Evolutionary conservation across 352 stramenopile genomes (phyloP).

Genomic region (Salisapilia sapeloensis): DNA sequence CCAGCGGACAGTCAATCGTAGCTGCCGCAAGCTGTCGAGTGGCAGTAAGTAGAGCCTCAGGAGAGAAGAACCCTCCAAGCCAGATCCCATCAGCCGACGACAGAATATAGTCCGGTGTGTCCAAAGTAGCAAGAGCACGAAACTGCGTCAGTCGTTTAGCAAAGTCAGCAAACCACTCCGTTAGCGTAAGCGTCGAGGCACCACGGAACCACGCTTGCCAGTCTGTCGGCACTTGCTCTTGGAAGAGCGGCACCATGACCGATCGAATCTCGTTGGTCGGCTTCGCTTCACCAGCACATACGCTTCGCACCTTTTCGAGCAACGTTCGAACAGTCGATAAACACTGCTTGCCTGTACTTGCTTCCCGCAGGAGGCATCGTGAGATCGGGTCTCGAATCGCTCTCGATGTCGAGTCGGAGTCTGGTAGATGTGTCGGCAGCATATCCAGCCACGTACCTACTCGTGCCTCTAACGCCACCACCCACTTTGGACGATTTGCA

Average conservation of each 20-base stretch:
- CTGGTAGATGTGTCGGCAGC: slow-evolving; percentile 29
- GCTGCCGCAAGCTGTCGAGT: slow-evolving; percentile 81
- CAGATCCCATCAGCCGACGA: slow-evolving; percentile 35
- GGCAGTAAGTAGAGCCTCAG: slow-evolving; percentile 86
- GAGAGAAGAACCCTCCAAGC: slow-evolving; percentile 86
- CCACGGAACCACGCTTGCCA: slow-evolving; percentile 47
- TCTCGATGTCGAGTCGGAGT: slow-evolving; percentile 21
- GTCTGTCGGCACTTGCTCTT: slow-evolving; percentile 40
- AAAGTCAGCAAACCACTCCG: slow-evolving; percentile 79
- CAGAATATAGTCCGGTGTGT: slow-evolving; percentile 16
- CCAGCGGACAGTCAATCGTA: slow-evolving; percentile 62
- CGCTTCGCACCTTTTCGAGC: slow-evolving; percentile 44
- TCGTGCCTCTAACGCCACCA: slow-evolving; percentile 60
- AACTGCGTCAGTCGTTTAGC: slow-evolving; percentile 54
- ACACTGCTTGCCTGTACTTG: slow-evolving; percentile 51
- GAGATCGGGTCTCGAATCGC: slow-evolving; percentile 78
- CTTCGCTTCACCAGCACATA: slow-evolving; percentile 74
- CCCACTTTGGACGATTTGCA: slow-evolving; percentile 46
- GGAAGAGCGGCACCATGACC: slow-evolving; percentile 57
- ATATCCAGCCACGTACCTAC: slow-evolving; percentile 40
- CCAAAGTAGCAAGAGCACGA: slow-evolving; percentile 18
- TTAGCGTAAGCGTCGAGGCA: slow-evolving; percentile 33
- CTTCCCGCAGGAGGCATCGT: slow-evolving; percentile 82
- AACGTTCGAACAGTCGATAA: slow-evolving; percentile 46
- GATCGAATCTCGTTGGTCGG: slow-evolving; percentile 78